A percentile compares a stretch with the other conserved stretches of the same genome.
These are phyloP conservation scores for Hypoxylon sp. DNA, from an alignment of 2,329 filamentous ascomycete genomes.

Conservation along the genomic window DNA sequence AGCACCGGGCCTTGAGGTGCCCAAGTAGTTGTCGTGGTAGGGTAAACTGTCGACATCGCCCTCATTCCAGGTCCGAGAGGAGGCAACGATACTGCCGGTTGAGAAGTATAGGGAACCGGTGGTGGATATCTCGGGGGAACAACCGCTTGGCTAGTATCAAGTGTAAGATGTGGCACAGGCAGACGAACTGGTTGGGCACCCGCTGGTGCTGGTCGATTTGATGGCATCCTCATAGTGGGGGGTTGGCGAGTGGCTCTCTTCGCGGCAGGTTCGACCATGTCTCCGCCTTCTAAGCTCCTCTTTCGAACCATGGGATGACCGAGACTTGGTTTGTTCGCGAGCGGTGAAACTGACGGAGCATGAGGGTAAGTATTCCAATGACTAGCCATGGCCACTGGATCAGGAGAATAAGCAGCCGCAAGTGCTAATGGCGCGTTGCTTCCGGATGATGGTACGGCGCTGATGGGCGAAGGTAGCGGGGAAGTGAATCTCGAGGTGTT, in stretches of 20 bases:
- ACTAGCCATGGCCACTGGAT: conserved; percentile 53
- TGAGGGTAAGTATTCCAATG: conserved; percentile 60
- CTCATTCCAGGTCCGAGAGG: conserved; percentile 73
- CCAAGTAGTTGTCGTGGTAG: conserved; percentile 62
- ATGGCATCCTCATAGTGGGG: conserved; percentile 45
- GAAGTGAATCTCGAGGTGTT: conserved; percentile 60
- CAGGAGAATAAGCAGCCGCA: conserved; percentile 60
- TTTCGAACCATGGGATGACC: conserved; percentile 63
- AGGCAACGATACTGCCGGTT: conserved; percentile 71
- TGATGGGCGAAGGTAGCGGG: conserved; percentile 67
- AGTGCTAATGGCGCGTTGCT: conserved; percentile 57
- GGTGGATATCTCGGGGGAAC: conserved; percentile 52
- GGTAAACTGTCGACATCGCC: conserved; percentile 84
- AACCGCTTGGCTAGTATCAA: conserved; percentile 66
- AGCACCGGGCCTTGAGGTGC: conserved; percentile 56
- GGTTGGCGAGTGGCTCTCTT: conserved; percentile 63
- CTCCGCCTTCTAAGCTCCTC: conserved; percentile 65
- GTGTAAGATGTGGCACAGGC: conserved; percentile 79
- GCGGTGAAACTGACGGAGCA: conserved; percentile 62
- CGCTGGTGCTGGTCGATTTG: conserved; percentile 45
- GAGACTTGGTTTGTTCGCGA: conserved; percentile 63
- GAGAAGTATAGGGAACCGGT: conserved; percentile 59
- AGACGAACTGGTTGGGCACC: conserved; percentile 64
- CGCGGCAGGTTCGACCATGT: conserved; percentile 67
- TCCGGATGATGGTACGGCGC: conserved; percentile 54